phyloP scores from a whole-genome alignment of 805 yeast genomes.

The Teunomyces panamensis region DNA sequence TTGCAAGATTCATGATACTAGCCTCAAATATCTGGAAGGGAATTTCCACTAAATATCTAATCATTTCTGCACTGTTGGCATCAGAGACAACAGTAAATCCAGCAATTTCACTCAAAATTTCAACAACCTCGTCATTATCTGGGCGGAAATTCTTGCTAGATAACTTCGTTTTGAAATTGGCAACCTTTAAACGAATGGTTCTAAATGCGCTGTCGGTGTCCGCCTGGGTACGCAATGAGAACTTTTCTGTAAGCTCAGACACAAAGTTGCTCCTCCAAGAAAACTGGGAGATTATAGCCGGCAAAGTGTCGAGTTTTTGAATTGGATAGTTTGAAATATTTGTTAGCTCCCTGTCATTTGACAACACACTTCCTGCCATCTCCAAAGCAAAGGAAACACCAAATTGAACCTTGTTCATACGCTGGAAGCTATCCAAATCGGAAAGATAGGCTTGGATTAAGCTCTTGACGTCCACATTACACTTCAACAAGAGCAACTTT shows the following conservation, averaged over 20 bases:
- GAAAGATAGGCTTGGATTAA: constrained; percentile 76
- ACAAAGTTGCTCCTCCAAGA: constrained; percentile 59
- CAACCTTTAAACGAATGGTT: constrained; percentile 26
- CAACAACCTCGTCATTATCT: constrained; percentile 29
- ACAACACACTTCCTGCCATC: constrained; percentile 73
- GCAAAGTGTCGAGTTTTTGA: constrained; percentile 53
- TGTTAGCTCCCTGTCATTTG: constrained; percentile 63
- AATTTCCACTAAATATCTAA: constrained; percentile 54
- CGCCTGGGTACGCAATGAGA: constrained; percentile 24
- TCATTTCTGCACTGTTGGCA: constrained; percentile 43
- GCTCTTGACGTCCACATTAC: constrained; percentile 74
- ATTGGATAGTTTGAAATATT: constrained; percentile 40
- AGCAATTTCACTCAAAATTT: constrained; percentile 45
- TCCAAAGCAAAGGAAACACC: constrained; percentile 92
- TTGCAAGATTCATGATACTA: constrained; percentile 58
- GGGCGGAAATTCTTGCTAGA: constrained; percentile 7
- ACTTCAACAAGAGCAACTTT: constrained; percentile 48
- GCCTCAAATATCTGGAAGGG: constrained; percentile 71
- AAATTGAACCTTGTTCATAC: constrained; percentile 45
- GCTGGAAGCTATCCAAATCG: constrained; percentile 16
- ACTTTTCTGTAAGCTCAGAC: constrained; percentile 29
- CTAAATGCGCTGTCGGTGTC: constrained; percentile 26
- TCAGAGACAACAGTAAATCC: constrained; percentile 33
- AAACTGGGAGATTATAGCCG: constrained; percentile 74
- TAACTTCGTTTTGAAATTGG: constrained; percentile 12